Percentiles rank a stretch among this genome's conserved stretches.
Conservation (phyloP, 1,284 basidiomycete species). For the Cutaneotrichosporon spelunceum region DNA sequence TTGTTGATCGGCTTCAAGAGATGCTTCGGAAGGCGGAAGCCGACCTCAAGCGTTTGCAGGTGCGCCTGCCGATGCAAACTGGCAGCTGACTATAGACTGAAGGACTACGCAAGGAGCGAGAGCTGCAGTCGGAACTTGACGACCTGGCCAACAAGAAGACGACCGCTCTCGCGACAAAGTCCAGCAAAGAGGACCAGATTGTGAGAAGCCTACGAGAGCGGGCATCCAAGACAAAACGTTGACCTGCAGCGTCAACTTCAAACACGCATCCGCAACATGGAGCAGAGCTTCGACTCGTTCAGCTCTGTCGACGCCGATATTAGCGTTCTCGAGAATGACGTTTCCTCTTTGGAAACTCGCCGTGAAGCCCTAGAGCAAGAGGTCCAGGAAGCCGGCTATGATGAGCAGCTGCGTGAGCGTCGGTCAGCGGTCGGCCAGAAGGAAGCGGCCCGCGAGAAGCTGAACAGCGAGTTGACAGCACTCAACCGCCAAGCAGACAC, state of each 20-base stretch:
- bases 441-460: conserved; percentile 67
- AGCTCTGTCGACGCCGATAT: conserved; percentile 61
- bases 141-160: conserved; percentile 34
- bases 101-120: conserved; percentile 39
- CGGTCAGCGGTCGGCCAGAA: conserved; percentile 59
- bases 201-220: conserved; percentile 52
- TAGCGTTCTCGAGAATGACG: conserved; percentile 60
- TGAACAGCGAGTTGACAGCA: conserved; percentile 68
- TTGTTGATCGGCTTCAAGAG: conserved; percentile 41
- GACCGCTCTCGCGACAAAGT: conserved; percentile 37
- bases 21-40: conserved; percentile 39
- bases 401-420: conserved; percentile 65
- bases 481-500: conserved; percentile 78
- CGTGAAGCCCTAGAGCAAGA: conserved; percentile 61
- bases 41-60: conserved; percentile 40
- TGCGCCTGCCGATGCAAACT: conserved; percentile 14
- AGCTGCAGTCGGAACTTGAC: conserved; percentile 44
- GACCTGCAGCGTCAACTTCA: conserved; percentile 32
- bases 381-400: conserved; percentile 63
- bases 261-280: conserved; percentile 52
- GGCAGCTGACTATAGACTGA: conserved; percentile 19
- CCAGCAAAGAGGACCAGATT: conserved; percentile 59
- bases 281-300: conserved; percentile 60
- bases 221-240: not conserved
- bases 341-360: conserved; percentile 64